A percentile compares a stretch with the other conserved stretches of the same genome.
These are phyloP conservation scores for Tuber borchii DNA, from an alignment of 495 filamentous ascomycete genomes.

Conservation along the genomic window DNA sequence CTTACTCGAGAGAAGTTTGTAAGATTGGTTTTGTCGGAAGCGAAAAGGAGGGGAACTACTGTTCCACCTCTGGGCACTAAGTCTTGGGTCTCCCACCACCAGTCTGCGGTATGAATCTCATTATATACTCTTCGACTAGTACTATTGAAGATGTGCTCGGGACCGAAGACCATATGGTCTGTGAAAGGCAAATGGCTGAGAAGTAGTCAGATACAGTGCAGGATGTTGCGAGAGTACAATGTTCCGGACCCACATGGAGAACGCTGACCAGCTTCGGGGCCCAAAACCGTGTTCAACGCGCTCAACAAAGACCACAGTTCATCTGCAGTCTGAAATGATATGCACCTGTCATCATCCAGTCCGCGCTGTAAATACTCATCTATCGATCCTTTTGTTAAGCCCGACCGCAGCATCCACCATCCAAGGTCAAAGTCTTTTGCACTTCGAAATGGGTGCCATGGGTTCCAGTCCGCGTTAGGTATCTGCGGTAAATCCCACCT, in stretches of 20 bases:
- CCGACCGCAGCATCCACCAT: background rate
- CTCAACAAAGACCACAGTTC: background rate
- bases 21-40: conserved; percentile 3
- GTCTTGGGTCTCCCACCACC: too few species aligned
- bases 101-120: conserved; percentile 5
- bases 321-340: background rate
- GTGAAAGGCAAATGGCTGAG: background rate
- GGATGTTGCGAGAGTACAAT: background rate
- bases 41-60: background rate
- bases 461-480: background rate
- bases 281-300: background rate
- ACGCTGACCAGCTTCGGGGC: background rate
- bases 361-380: background rate
- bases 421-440: background rate
- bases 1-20: conserved; percentile 13
- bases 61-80: background rate
- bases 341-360: background rate
- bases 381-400: background rate
- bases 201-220: background rate
- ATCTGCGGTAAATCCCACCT: background rate
- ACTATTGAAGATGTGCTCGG: background rate
- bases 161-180: background rate
- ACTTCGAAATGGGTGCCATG: background rate
- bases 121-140: background rate
- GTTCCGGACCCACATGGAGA: background rate